A percentile compares a stretch with the other conserved stretches of the same genome.
phyloP scores from a whole-genome alignment of 2,329 filamentous ascomycete species.

The Penicillium sp. region DNA sequence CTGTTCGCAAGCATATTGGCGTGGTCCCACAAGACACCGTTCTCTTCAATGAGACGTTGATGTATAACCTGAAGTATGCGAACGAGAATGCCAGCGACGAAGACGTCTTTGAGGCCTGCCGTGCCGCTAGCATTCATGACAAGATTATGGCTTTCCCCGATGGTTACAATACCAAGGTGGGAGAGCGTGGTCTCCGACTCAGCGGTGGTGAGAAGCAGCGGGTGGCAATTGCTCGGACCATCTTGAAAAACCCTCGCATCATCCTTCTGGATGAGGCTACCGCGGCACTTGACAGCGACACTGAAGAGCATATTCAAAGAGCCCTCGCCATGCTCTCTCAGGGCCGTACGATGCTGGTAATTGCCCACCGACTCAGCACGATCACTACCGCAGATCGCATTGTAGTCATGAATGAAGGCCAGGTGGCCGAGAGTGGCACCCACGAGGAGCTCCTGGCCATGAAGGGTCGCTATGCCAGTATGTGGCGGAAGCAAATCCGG shows the following conservation, averaged over 20 bases:
- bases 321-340: conserved; percentile 75
- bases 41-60: conserved; percentile 86
- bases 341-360: conserved; percentile 88
- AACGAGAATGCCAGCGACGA: conserved; percentile 75
- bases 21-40: conserved; percentile 97
- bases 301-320: conserved; percentile 86
- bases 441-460: conserved; percentile 68
- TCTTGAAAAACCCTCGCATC: conserved; percentile 84
- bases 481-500: conserved; percentile 86
- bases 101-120: conserved; percentile 74
- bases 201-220: conserved; percentile 92
- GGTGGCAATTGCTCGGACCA: conserved; percentile 86
- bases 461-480: conserved; percentile 69
- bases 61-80: conserved; percentile 92
- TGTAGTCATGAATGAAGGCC: conserved; percentile 69
- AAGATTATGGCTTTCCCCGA: conserved; percentile 86
- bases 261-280: conserved; percentile 93
- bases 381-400: conserved; percentile 85
- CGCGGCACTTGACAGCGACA: conserved; percentile 83
- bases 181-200: conserved; percentile 78
- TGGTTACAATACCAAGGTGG: conserved; percentile 82
- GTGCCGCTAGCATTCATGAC: conserved; percentile 85
- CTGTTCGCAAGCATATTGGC: conserved; percentile 83
- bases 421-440: conserved; percentile 70
- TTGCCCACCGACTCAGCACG: conserved; percentile 82